Conservation (phyloP, 73 alveolate species). For the Tetrahymena elliotti region DNA sequence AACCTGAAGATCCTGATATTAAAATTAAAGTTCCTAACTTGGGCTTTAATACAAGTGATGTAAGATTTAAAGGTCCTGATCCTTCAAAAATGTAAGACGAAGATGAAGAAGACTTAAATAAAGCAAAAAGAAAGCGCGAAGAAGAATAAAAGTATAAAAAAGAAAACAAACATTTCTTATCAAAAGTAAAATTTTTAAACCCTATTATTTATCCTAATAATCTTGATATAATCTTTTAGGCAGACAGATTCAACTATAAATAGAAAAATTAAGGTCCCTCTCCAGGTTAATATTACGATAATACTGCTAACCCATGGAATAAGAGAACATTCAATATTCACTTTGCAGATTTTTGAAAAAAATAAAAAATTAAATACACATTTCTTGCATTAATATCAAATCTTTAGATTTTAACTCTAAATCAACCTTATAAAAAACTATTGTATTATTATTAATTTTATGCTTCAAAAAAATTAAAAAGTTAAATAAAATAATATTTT, state of each 20-base stretch:
- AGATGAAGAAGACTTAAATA: background rate
- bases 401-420: too few species aligned
- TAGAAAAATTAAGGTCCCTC: background rate
- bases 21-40: background rate
- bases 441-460: too few species aligned
- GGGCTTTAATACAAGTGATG: conserved; percentile 17
- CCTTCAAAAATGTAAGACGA: background rate
- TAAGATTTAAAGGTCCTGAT: background rate
- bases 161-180: background rate
- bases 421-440: too few species aligned
- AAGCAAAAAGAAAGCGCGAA: background rate
- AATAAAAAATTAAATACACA: too few species aligned
- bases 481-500: too few species aligned
- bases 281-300: conserved; percentile 27
- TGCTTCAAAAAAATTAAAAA: too few species aligned
- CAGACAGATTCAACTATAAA: conserved; percentile 7
- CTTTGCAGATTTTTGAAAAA: conserved; percentile 13
- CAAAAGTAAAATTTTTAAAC: background rate
- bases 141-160: background rate
- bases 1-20: background rate
- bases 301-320: conserved; percentile 6
- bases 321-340: conserved; percentile 24
- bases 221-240: background rate
- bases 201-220: background rate
- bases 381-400: too few species aligned